phyloP scores from a whole-genome alignment of 2,329 filamentous ascomycete species.

The Cucurbitaria berberidis region DNA sequence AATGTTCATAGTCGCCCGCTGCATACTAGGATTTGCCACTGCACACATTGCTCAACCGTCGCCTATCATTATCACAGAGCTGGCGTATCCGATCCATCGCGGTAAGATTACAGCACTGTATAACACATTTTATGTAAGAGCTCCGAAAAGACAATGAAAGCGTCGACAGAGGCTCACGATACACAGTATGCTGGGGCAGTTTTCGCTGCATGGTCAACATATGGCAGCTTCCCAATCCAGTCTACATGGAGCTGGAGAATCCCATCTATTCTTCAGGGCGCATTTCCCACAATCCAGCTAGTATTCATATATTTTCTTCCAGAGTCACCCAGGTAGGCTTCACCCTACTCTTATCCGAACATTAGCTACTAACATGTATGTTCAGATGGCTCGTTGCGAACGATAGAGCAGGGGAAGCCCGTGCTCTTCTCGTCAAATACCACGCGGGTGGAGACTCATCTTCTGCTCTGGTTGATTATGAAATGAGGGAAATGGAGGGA shows the following conservation, averaged over 20 bases:
- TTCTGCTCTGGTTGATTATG: conserved; percentile 12
- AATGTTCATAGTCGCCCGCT: conserved; percentile 46
- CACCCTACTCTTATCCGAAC: no score
- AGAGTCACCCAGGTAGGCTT: no score
- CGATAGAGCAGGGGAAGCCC: conserved; percentile 48
- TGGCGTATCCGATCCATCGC: conserved; percentile 51
- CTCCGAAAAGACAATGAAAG: no score
- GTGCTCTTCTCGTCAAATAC: conserved; percentile 8
- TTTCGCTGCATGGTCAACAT: conserved; percentile 55
- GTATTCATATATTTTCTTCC: conserved; percentile 50
- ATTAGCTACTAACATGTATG: no score
- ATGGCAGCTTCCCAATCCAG: conserved; percentile 51
- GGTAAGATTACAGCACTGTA: conserved; percentile 44
- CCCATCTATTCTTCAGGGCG: conserved; percentile 52
- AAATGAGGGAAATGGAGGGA: conserved; percentile 14
- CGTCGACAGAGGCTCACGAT: no score
- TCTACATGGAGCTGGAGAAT: conserved; percentile 52
- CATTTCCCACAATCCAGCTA: conserved; percentile 26
- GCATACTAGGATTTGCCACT: conserved; percentile 46
- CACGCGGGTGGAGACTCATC: conserved; percentile 27
- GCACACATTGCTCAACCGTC: conserved; percentile 41
- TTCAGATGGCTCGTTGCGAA: conserved; percentile 57
- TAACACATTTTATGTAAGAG: conserved; percentile 46
- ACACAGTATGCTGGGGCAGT: no score
- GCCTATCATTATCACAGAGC: conserved; percentile 51